Conservation (phyloP, 495 filamentous ascomycete species). For the Xylaria nigripes region DNA sequence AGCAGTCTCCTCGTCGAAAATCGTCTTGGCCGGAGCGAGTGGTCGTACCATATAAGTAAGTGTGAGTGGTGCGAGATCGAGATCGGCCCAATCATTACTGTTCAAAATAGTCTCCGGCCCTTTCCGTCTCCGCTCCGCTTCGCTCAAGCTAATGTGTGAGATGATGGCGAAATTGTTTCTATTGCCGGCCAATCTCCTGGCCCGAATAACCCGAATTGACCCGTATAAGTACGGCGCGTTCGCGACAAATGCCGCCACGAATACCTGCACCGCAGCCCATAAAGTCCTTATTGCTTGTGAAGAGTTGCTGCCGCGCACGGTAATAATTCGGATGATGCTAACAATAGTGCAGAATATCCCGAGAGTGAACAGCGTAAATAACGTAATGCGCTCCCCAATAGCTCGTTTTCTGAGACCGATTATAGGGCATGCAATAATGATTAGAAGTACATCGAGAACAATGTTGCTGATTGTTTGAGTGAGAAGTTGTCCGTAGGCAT, state of each 20-base stretch:
- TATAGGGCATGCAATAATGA: conserved; percentile 35
- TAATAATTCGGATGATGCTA: conserved; percentile 32
- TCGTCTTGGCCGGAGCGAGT: neutral
- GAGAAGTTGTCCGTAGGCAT: conserved; percentile 34
- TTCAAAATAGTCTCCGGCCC: too few relatives aligned
- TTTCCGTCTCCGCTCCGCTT: neutral
- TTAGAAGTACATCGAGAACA: conserved; percentile 36
- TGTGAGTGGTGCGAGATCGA: neutral
- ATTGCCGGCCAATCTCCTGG: conserved; percentile 12
- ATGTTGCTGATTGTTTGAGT: conserved; percentile 35
- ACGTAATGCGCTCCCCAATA: conserved; percentile 27
- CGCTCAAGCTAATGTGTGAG: neutral
- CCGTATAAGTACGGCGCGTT: conserved; percentile 37
- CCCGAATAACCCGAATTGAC: conserved; percentile 19
- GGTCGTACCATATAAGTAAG: neutral
- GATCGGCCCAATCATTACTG: neutral
- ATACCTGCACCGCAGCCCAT: conserved; percentile 36
- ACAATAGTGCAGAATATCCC: conserved; percentile 38
- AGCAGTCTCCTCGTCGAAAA: conserved; percentile 9
- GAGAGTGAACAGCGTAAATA: conserved; percentile 32
- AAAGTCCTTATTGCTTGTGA: conserved; percentile 34
- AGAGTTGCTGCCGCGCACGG: conserved; percentile 25
- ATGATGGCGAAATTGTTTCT: neutral
- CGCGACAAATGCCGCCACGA: conserved; percentile 38
- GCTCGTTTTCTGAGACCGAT: conserved; percentile 26